Evolutionary conservation across 306 rosid species (phyloP).

Genomic region (Neltuma alba): DNA sequence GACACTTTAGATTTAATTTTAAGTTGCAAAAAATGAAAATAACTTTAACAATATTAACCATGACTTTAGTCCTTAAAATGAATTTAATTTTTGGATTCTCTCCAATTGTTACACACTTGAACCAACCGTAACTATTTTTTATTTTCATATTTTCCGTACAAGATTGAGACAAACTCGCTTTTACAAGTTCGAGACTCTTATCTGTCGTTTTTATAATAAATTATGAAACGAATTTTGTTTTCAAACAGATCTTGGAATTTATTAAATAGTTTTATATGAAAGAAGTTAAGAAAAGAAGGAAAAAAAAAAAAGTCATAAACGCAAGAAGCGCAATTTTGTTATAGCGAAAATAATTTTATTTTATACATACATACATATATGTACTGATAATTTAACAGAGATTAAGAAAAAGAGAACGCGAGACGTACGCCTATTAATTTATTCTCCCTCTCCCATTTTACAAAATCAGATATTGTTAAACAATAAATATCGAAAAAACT

Average conservation of each 20-base stretch:
- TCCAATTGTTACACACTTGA: background rate
- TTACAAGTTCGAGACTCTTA: background rate
- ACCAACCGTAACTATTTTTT: background rate
- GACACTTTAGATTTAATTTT: too few species aligned
- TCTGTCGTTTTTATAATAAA: background rate
- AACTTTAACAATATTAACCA: too few species aligned
- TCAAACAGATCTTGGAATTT: too few species aligned
- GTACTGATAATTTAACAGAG: too few species aligned
- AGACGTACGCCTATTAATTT: conserved; percentile 30
- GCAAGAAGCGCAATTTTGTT: too few species aligned
- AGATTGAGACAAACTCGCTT: background rate
- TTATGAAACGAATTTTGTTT: background rate
- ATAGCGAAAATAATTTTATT: too few species aligned
- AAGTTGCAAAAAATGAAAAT: too few species aligned
- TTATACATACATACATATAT: too few species aligned
- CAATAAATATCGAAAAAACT: background rate
- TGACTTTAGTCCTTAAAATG: background rate
- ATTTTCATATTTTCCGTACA: background rate
- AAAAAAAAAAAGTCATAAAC: too few species aligned
- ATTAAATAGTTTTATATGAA: background rate
- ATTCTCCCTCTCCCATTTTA: conserved; percentile 16
- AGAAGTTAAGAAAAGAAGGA: background rate
- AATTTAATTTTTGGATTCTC: background rate
- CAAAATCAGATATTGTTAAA: conserved; percentile 13
- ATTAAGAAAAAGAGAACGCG: too few species aligned